Percentiles rank a stretch among this genome's conserved stretches.
Conservation (phyloP, 2,329 filamentous ascomycete species). For the Hypocreales sp. region DNA sequence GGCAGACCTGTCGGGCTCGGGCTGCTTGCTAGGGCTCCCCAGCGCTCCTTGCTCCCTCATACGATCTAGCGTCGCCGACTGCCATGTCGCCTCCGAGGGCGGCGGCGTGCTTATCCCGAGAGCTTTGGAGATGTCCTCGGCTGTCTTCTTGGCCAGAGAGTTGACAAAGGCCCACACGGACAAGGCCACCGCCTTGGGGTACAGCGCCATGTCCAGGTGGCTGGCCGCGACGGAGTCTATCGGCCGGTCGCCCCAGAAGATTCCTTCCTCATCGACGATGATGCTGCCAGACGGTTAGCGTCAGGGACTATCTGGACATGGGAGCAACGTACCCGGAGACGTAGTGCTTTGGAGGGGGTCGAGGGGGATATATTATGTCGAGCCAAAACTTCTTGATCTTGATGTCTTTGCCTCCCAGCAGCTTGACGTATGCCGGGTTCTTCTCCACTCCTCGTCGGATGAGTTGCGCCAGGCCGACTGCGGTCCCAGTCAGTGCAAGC, state of each 20-base stretch:
- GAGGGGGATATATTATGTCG: slow-evolving; percentile 42
- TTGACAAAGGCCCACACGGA: slow-evolving; percentile 36
- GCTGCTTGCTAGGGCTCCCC: too few relatives aligned
- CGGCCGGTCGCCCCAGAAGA: slow-evolving; percentile 29
- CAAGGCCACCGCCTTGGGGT: slow-evolving; percentile 34
- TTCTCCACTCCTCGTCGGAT: slow-evolving; percentile 22
- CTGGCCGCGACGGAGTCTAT: slow-evolving; percentile 32
- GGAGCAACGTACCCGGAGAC: slow-evolving; percentile 38
- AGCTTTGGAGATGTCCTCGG: slow-evolving; percentile 23
- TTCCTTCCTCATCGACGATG: slow-evolving; percentile 29
- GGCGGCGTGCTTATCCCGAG: slow-evolving; percentile 24
- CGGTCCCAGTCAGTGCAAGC: too few relatives aligned
- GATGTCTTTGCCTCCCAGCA: slow-evolving; percentile 30
- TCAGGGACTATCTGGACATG: slow-evolving; percentile 5
- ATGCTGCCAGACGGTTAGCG: slow-evolving; percentile 21
- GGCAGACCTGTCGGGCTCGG: too few relatives aligned
- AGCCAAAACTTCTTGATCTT: slow-evolving; percentile 40
- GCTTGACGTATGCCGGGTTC: slow-evolving; percentile 23
- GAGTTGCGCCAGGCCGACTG: slow-evolving; percentile 16
- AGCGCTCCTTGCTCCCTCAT: too few relatives aligned
- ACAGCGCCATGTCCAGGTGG: slow-evolving; percentile 31
- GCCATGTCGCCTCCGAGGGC: too few relatives aligned
- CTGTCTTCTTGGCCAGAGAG: slow-evolving; percentile 29
- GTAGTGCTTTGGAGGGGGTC: slow-evolving; percentile 42
- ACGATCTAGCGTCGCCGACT: too few relatives aligned